Evolutionary conservation across 805 yeast genomes (phyloP).

Genomic region (Starmerella vaccinii): DNA sequence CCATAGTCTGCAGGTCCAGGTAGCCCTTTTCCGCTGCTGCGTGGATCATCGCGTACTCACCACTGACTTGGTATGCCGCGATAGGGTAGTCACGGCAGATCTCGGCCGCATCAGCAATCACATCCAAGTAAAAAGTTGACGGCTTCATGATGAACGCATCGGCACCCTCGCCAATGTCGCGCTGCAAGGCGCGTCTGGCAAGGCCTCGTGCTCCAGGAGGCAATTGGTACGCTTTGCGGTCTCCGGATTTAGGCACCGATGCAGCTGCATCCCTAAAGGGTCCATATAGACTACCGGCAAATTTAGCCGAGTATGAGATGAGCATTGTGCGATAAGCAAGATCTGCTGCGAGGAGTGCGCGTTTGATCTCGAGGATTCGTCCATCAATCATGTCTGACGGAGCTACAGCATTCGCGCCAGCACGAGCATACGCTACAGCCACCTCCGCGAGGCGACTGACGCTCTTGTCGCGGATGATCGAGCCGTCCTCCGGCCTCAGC

Average conservation of each 20-base stretch:
- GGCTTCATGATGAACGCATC: constrained; percentile 96
- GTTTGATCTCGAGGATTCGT: constrained; percentile 75
- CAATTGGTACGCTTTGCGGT: constrained; percentile 83
- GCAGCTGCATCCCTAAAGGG: constrained; percentile 98
- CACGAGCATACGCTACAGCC: constrained; percentile 87
- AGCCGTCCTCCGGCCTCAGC: constrained; percentile 68
- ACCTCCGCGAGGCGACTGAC: constrained; percentile 85
- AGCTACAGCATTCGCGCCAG: constrained; percentile 93
- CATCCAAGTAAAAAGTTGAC: constrained; percentile 85
- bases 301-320: constrained; percentile 91
- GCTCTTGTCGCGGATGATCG: constrained; percentile 61
- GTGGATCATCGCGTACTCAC: constrained; percentile 95
- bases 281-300: constrained; percentile 82
- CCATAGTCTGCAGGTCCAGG: constrained; percentile 67
- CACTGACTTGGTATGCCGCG: constrained; percentile 92
- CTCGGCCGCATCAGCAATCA: constrained; percentile 77
- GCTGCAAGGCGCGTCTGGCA: constrained; percentile 77
- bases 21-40: constrained; percentile 97
- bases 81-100: constrained; percentile 77
- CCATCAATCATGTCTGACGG: constrained; percentile 99
- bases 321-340: constrained; percentile 81
- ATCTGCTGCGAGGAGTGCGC: constrained; percentile 67
- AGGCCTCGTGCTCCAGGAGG: constrained; percentile 89
- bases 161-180: constrained; percentile 88
- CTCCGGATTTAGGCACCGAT: constrained; percentile 79